Percentiles rank a stretch among this genome's conserved stretches.
Conservation (phyloP, 2,329 filamentous ascomycete genomes). For the Penicillium sp. region DNA sequence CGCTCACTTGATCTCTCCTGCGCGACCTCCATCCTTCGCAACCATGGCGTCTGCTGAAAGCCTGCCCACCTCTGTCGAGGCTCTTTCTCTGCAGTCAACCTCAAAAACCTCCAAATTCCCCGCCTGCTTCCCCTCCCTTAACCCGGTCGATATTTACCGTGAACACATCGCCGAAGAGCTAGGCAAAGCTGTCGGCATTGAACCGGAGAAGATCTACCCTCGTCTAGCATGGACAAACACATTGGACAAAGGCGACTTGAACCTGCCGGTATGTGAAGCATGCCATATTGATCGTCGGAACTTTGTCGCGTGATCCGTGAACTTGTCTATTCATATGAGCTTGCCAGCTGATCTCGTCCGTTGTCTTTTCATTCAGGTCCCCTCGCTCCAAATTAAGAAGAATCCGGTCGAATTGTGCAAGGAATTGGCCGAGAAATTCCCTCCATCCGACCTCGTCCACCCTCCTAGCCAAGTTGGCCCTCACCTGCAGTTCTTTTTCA, state of each 20-base stretch:
- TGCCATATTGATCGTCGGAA: neutral
- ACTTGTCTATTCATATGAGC: neutral
- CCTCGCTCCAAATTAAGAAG: slow-evolving; percentile 48
- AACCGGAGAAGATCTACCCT: slow-evolving; percentile 37
- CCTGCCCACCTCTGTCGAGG: slow-evolving; percentile 35
- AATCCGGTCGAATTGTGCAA: slow-evolving; percentile 53
- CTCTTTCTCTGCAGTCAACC: slow-evolving; percentile 38
- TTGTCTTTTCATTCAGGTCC: slow-evolving; percentile 26
- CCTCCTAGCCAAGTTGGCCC: slow-evolving; percentile 52
- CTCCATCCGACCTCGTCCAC: slow-evolving; percentile 53
- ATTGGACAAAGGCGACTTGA: slow-evolving; percentile 45
- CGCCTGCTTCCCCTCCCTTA: slow-evolving; percentile 41
- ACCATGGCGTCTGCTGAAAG: slow-evolving; percentile 32
- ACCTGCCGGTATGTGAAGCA: slow-evolving; percentile 36
- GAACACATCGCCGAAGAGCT: slow-evolving; percentile 43
- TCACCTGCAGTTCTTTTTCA: slow-evolving; percentile 63
- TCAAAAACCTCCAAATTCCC: slow-evolving; percentile 37
- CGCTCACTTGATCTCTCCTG: slow-evolving; percentile 11
- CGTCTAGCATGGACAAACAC: slow-evolving; percentile 43
- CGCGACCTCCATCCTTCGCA: slow-evolving; percentile 16
- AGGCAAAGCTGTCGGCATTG: slow-evolving; percentile 35
- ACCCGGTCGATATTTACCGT: slow-evolving; percentile 45
- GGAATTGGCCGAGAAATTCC: slow-evolving; percentile 54
- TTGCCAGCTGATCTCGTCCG: neutral
- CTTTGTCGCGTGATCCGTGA: no score